Percentiles rank a stretch among this genome's conserved stretches.
These are phyloP conservation scores for Diaporthe aspalathi DNA, from an alignment of 2,329 filamentous ascomycete species.

Conservation along the genomic window DNA sequence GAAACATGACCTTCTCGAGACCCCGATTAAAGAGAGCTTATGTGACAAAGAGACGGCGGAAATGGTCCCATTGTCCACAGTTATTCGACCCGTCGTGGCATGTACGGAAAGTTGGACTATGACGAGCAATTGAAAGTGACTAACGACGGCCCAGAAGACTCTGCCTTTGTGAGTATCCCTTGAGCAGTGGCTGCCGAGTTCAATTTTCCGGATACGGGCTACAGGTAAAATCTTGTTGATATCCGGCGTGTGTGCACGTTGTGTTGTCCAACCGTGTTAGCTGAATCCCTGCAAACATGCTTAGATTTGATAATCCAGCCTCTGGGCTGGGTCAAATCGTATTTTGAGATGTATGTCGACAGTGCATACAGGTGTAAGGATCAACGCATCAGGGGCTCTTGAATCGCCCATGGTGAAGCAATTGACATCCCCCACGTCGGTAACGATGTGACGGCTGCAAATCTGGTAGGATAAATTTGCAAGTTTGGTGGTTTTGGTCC, in stretches of 20 bases:
- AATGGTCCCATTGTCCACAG: neutral
- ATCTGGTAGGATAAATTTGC: too few species aligned
- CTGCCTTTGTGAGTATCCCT: neutral
- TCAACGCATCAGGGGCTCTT: neutral
- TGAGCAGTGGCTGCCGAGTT: neutral
- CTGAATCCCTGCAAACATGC: neutral
- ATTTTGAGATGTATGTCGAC: neutral
- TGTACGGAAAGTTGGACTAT: neutral
- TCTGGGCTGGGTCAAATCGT: neutral
- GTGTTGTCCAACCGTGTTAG: too few species aligned
- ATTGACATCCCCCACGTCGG: too few species aligned
- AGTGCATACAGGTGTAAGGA: neutral
- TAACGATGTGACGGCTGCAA: too few species aligned
- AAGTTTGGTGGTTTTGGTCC: too few species aligned
- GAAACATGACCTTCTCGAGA: neutral
- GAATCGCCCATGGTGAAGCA: neutral
- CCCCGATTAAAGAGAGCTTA: neutral
- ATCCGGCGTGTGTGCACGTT: neutral
- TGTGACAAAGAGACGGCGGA: neutral
- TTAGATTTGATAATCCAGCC: neutral
- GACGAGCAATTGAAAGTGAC: neutral
- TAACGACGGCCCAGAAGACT: neutral
- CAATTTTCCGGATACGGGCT: neutral
- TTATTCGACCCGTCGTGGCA: neutral
- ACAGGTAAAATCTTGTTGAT: neutral